Conservation (phyloP, 2,329 filamentous ascomycete species). For the Huntiella savannae region DNA sequence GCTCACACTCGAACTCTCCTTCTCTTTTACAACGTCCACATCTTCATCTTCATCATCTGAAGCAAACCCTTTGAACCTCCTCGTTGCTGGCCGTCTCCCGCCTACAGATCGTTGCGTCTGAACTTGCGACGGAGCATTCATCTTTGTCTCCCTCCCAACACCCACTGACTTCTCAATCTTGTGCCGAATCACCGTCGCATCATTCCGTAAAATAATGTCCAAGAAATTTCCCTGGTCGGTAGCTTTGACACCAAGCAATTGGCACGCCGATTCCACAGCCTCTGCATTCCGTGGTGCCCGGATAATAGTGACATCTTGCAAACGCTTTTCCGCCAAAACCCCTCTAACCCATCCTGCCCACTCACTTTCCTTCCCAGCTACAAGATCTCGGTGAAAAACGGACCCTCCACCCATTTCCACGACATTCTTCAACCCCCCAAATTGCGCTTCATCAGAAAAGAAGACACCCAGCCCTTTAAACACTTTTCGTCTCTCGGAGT, state of each 20-base stretch:
- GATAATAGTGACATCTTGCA: no score
- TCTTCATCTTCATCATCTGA: conserved; percentile 23
- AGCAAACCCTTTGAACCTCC: conserved; percentile 59
- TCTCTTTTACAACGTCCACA: conserved; percentile 12
- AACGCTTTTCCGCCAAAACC: no score
- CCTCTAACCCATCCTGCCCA: no score
- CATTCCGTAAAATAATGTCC: no score
- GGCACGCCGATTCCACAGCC: no score
- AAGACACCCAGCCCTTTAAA: conserved; percentile 82
- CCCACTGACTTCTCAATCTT: not conserved
- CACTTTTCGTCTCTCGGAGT: conserved; percentile 43
- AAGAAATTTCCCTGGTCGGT: no score
- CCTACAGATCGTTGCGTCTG: conserved; percentile 13
- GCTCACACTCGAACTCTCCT: not conserved
- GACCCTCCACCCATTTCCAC: not conserved
- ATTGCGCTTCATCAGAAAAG: conserved; percentile 61
- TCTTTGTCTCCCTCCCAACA: not conserved
- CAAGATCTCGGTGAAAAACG: not conserved
- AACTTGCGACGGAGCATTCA: not conserved
- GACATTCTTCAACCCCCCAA: not conserved
- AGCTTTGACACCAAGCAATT: no score
- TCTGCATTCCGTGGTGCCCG: no score
- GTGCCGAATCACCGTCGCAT: no score
- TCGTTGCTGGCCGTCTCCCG: conserved; percentile 24
- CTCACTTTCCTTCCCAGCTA: not conserved